Evolutionary conservation across 2,329 filamentous ascomycete genomes (phyloP).

Genomic region (Fusarium falciforme): DNA sequence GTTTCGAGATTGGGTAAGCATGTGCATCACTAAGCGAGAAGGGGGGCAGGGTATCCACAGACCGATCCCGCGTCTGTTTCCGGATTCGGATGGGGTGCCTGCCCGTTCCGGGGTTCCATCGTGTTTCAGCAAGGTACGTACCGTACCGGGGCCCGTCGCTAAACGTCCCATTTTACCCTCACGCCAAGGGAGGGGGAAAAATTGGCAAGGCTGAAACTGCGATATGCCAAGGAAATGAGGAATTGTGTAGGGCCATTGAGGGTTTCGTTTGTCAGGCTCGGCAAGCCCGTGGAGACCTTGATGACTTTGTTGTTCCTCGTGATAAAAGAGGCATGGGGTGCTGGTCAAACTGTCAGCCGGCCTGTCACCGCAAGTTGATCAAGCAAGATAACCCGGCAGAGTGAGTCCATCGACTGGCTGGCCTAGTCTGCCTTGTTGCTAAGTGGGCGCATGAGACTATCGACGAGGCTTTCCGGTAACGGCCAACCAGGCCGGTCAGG

Average conservation of each 20-base stretch:
- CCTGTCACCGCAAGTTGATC: neutral
- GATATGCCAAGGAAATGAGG: neutral
- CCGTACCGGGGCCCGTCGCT: neutral
- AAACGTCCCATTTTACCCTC: neutral
- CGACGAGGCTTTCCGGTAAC: neutral
- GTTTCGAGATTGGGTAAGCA: neutral
- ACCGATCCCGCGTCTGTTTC: neutral
- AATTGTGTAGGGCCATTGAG: neutral
- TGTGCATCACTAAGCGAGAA: neutral
- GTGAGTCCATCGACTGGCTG: neutral
- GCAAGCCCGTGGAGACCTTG: neutral
- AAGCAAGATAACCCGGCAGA: neutral
- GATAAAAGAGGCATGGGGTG: neutral
- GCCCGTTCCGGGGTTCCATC: neutral
- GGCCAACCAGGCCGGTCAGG: neutral
- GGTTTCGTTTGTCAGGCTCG: neutral
- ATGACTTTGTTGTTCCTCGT: neutral
- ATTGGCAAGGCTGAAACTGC: neutral
- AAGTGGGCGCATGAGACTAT: constrained; percentile 1
- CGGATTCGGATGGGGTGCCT: neutral
- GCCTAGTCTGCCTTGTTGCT: neutral
- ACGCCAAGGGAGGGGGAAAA: neutral
- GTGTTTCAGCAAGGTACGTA: neutral
- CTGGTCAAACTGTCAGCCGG: neutral
- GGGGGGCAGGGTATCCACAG: neutral